Conservation (phyloP, 2,329 filamentous ascomycete genomes). For the Aspergillus sp. region DNA sequence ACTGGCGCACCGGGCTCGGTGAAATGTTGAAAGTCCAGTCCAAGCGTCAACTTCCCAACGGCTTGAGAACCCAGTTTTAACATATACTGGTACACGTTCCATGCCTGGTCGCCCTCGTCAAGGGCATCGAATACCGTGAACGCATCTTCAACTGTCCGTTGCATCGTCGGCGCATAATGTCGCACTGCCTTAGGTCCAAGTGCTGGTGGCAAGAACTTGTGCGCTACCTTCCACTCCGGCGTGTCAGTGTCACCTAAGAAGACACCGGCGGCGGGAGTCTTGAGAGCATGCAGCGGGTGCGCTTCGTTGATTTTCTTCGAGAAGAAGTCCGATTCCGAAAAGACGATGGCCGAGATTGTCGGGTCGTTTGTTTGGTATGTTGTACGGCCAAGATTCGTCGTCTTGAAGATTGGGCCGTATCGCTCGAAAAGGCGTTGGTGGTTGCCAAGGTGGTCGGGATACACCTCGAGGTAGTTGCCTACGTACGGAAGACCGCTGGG, state of each 20-base stretch:
- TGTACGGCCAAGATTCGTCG: constrained; percentile 52
- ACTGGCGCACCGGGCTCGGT: constrained; percentile 44
- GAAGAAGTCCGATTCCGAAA: constrained; percentile 55
- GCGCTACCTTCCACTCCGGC: constrained; percentile 42
- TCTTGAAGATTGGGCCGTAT: constrained; percentile 55
- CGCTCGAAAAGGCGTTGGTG: constrained; percentile 55
- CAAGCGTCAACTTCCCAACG: constrained; percentile 47
- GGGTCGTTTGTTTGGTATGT: constrained; percentile 56
- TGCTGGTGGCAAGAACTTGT: constrained; percentile 63
- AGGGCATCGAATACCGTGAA: constrained; percentile 52
- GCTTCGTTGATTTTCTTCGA: constrained; percentile 49
- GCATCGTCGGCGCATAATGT: constrained; percentile 62
- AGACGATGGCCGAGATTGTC: constrained; percentile 46
- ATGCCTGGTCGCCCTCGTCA: constrained; percentile 46
- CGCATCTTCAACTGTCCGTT: constrained; percentile 52
- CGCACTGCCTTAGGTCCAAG: constrained; percentile 60
- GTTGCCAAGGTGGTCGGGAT: constrained; percentile 59
- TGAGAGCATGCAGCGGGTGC: constrained; percentile 32
- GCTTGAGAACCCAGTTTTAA: constrained; percentile 48
- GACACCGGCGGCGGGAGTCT: constrained; percentile 28
- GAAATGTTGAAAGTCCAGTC: constrained; percentile 49
- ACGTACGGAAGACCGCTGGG: constrained; percentile 37
- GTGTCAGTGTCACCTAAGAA: constrained; percentile 37
- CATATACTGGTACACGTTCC: constrained; percentile 53
- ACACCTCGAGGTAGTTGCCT: constrained; percentile 57